These are phyloP conservation scores for Aspergillus kassunensis DNA, from an alignment of 495 filamentous ascomycete genomes.

Conservation along the genomic window DNA sequence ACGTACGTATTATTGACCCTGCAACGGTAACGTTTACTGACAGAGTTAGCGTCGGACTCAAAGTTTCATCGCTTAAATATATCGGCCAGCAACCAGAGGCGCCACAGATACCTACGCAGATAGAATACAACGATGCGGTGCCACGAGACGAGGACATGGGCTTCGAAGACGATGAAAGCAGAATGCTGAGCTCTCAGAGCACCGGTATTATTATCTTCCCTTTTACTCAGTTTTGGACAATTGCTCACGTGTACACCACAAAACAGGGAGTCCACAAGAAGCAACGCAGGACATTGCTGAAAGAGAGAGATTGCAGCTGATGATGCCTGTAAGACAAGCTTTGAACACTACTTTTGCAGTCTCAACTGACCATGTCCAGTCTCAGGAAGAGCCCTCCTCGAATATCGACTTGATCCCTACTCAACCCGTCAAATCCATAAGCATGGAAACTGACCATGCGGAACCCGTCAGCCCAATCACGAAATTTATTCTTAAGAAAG, in stretches of 20 bases:
- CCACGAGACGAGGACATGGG: slow-evolving; percentile 22
- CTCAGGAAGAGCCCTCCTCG: slow-evolving; percentile 12
- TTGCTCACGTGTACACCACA: not conserved
- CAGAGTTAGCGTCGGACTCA: slow-evolving; percentile 27
- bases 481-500: slow-evolving; percentile 7
- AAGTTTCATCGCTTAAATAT: slow-evolving; percentile 32
- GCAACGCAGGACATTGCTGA: slow-evolving; percentile 22
- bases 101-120: slow-evolving; percentile 22
- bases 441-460: not conserved
- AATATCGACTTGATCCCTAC: slow-evolving; percentile 22
- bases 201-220: not conserved
- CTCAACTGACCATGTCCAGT: no score
- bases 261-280: slow-evolving; percentile 9
- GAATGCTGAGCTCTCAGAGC: not conserved
- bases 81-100: slow-evolving; percentile 21
- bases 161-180: slow-evolving; percentile 12
- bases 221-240: not conserved
- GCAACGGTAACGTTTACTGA: not conserved
- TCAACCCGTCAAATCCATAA: slow-evolving; percentile 15
- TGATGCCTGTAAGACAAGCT: slow-evolving; percentile 21
- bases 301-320: slow-evolving; percentile 21
- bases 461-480: not conserved
- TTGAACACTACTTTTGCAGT: not conserved
- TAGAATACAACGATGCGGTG: slow-evolving; percentile 25
- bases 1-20: slow-evolving; percentile 15